These are phyloP conservation scores for Mucor racemosus DNA, from an alignment of 371 early-diverging fungal species.

Conservation along the genomic window DNA sequence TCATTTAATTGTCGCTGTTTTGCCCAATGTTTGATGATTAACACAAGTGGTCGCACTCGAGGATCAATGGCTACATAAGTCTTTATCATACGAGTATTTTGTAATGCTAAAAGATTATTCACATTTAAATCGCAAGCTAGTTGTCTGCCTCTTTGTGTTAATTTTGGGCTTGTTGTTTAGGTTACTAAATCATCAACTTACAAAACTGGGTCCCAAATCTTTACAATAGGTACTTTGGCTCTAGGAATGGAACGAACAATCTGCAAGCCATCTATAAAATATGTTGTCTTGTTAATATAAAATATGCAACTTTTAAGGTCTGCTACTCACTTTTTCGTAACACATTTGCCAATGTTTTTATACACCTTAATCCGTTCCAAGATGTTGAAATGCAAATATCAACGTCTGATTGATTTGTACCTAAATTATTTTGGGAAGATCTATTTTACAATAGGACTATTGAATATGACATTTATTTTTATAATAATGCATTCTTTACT, in stretches of 20 bases:
- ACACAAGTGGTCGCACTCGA: conserved; percentile 76
- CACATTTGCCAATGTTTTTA: conserved; percentile 50
- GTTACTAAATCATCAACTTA: conserved; percentile 37
- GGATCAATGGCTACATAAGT: conserved; percentile 81
- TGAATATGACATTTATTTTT: background rate
- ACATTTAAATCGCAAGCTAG: conserved; percentile 86
- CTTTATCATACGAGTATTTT: conserved; percentile 79
- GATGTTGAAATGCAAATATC: conserved; percentile 68
- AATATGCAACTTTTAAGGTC: too few species aligned
- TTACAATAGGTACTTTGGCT: conserved; percentile 74
- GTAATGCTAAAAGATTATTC: conserved; percentile 78
- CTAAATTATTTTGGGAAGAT: conserved; percentile 65
- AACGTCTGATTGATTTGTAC: conserved; percentile 62
- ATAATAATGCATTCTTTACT: background rate
- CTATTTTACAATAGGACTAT: conserved; percentile 34
- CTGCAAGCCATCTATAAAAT: conserved; percentile 58
- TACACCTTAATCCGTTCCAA: conserved; percentile 57
- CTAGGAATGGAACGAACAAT: conserved; percentile 61
- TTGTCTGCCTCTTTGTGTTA: conserved; percentile 27
- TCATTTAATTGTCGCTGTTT: conserved; percentile 73
- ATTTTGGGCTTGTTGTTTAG: background rate
- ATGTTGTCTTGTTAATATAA: too few species aligned
- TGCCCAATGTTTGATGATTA: conserved; percentile 87
- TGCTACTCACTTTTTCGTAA: conserved; percentile 42
- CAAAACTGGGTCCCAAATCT: conserved; percentile 66